These are phyloP conservation scores for Periglandula ipomoeae DNA, from an alignment of 2,329 filamentous ascomycete genomes.

Conservation along the genomic window DNA sequence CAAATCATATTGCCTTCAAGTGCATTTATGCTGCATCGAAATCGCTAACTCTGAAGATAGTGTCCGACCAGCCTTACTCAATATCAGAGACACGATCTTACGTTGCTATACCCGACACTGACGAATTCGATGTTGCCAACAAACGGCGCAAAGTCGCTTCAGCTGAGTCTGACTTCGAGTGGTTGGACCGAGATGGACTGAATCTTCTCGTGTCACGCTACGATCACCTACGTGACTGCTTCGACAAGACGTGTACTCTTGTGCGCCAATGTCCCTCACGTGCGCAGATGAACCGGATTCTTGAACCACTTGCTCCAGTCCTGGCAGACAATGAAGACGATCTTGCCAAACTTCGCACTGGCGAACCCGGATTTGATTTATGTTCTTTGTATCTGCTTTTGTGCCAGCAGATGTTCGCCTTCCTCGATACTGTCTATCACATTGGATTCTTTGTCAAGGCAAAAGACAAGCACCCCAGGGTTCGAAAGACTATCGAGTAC, in stretches of 20 bases:
- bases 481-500: constrained; percentile 17
- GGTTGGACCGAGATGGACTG: constrained; percentile 18
- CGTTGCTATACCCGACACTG: constrained; percentile 3
- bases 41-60: constrained; percentile 1
- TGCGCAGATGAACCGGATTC: constrained; percentile 16
- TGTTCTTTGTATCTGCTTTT: constrained; percentile 14
- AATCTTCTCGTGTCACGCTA: constrained; percentile 16
- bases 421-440: constrained; percentile 18
- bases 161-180: constrained; percentile 13
- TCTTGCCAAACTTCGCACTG: constrained; percentile 9
- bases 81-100: constrained; percentile 17
- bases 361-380: constrained; percentile 13
- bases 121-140: constrained; percentile 14
- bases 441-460: constrained; percentile 18
- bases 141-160: constrained; percentile 19
- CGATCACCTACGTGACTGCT: constrained; percentile 13
- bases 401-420: constrained; percentile 12
- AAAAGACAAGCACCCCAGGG: constrained; percentile 14
- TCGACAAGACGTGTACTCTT: constrained; percentile 14
- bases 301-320: constrained; percentile 14
- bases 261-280: constrained; percentile 12
- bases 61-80: constrained; percentile 14
- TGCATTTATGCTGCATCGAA: neutral
- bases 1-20: too few relatives aligned
- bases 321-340: constrained; percentile 15